Percentiles rank a stretch among this genome's conserved stretches.
phyloP scores from a whole-genome alignment of 140 eudicot genomes.

The Stevia rebaudiana region DNA sequence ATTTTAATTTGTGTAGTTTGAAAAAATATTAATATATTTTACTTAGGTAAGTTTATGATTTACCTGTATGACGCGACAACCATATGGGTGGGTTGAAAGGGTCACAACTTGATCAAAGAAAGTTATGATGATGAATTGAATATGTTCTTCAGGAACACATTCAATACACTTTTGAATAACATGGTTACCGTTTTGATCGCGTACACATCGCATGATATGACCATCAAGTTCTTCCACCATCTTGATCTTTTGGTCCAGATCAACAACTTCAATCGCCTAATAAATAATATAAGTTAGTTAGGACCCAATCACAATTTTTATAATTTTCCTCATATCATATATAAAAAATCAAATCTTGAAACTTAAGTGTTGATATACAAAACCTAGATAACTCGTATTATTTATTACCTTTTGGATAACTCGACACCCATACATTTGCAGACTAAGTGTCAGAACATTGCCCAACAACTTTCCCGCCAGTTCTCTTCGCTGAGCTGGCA shows the following conservation, averaged over 20 bases:
- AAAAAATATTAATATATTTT: neutral
- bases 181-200: conserved; percentile 97
- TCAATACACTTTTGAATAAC: conserved; percentile 95
- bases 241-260: conserved; percentile 87
- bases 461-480: conserved; percentile 76
- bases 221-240: conserved; percentile 98
- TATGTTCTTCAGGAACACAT: conserved; percentile 91
- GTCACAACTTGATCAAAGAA: conserved; percentile 91
- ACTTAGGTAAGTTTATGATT: neutral
- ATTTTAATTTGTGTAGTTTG: neutral
- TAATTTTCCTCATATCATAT: neutral
- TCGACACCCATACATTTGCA: conserved; percentile 97
- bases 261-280: conserved; percentile 98
- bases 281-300: neutral
- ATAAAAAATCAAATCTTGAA: neutral
- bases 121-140: conserved; percentile 76
- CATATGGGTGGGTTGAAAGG: conserved; percentile 96
- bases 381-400: neutral
- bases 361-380: neutral
- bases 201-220: conserved; percentile 92
- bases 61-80: conserved; percentile 95
- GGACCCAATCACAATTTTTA: neutral
- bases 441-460: conserved; percentile 77
- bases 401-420: conserved; percentile 91
- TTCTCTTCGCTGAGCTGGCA: conserved; percentile 83